Percentiles rank a stretch among this genome's conserved stretches.
phyloP scores from a whole-genome alignment of 495 filamentous ascomycete species.

The Lasiosphaeria ovina region DNA sequence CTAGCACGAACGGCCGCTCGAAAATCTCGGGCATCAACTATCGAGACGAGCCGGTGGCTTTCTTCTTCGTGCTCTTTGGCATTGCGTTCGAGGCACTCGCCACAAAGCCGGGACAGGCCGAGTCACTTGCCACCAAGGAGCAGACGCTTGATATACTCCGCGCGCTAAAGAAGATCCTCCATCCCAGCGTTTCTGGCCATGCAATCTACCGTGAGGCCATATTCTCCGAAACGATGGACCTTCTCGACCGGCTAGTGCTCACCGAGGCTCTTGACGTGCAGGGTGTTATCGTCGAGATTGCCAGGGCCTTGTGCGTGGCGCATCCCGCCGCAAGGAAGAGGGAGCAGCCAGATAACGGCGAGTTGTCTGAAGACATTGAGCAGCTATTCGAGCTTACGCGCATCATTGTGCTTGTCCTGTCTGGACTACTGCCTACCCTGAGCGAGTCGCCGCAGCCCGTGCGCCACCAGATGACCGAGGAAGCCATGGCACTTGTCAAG shows the following conservation, averaged over 20 bases:
- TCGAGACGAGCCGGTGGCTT: conserved; percentile 94
- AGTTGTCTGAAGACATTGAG: conserved; percentile 93
- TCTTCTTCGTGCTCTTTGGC: conserved; percentile 98
- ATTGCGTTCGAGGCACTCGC: conserved; percentile 94
- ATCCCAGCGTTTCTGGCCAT: conserved; percentile 91
- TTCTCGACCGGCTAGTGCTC: conserved; percentile 86
- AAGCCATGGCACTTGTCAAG: conserved; percentile 76
- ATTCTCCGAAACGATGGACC: conserved; percentile 96
- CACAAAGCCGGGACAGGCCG: conserved; percentile 65
- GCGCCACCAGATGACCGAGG: conserved; percentile 73
- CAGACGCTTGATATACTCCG: conserved; percentile 87
- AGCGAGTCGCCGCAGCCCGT: conserved; percentile 69
- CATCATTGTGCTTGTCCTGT: conserved; percentile 90
- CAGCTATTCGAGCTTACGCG: conserved; percentile 95
- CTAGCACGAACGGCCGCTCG: conserved; percentile 48
- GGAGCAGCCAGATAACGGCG: conserved; percentile 62
- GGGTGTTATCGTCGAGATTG: conserved; percentile 87
- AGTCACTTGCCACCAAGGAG: conserved; percentile 66
- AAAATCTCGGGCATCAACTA: conserved; percentile 85
- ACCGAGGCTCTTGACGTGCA: conserved; percentile 91
- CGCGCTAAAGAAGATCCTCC: conserved; percentile 90
- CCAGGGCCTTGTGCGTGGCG: conserved; percentile 79
- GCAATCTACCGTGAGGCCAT: conserved; percentile 94
- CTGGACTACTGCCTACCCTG: conserved; percentile 82
- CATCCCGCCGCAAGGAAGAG: conserved; percentile 82